These are phyloP conservation scores for Leccinum boreale DNA, from an alignment of 768 basidiomycete species.

Conservation along the genomic window DNA sequence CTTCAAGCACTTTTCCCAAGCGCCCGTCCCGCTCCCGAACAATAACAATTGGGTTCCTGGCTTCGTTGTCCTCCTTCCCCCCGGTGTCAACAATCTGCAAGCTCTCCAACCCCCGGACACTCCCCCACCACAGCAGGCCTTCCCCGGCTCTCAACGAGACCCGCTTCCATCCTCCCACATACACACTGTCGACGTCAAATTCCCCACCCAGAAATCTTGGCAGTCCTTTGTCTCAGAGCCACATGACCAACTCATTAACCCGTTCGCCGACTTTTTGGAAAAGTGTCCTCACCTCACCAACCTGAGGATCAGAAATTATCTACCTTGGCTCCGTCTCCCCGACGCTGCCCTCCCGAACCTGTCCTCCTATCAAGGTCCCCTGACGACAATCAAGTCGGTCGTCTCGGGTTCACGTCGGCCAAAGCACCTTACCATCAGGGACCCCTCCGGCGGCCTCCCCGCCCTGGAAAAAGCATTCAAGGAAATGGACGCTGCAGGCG, in stretches of 20 bases:
- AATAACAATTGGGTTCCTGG: constrained; percentile 16
- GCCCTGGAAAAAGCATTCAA: constrained; percentile 26
- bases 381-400: constrained; percentile 27
- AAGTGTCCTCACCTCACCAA: constrained; percentile 22
- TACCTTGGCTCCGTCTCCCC: constrained; percentile 25
- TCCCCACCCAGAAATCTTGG: constrained; percentile 30
- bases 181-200: constrained; percentile 30
- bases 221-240: constrained; percentile 26
- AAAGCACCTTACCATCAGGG: constrained; percentile 24
- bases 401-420: constrained; percentile 17
- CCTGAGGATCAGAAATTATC: constrained; percentile 25
- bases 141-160: constrained; percentile 4
- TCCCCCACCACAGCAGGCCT: neutral
- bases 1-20: constrained; percentile 27
- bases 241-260: constrained; percentile 26
- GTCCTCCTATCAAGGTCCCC: constrained; percentile 20
- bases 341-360: constrained; percentile 19
- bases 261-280: constrained; percentile 23
- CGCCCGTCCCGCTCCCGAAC: neutral
- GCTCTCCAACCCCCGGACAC: constrained; percentile 1
- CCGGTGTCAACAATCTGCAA: constrained; percentile 10
- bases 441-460: constrained; percentile 18
- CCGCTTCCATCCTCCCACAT: constrained; percentile 24
- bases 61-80: constrained; percentile 7
- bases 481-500: constrained; percentile 20